Base-by-base conservation (phyloP, 805 yeast genomes). In the Starmerella gropengiesseri region DNA sequence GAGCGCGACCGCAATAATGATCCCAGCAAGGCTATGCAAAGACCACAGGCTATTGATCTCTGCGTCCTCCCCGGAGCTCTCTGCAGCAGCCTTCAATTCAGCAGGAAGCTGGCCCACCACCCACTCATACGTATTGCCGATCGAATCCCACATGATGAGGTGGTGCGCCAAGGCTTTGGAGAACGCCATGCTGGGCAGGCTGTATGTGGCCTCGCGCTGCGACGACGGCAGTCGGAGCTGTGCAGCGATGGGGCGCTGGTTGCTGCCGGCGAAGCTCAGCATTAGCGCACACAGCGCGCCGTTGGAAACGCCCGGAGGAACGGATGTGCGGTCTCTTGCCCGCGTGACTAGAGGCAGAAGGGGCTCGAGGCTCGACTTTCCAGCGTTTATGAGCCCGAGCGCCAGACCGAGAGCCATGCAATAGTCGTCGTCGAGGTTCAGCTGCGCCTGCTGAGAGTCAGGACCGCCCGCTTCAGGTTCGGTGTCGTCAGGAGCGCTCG, bases 201-300 rank as follows among this genome's bases (percentile, higher is more conserved):
- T 66, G 52, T 85, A 82, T 32, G 75, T 82, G 13, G 80, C 58
- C 18, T 77, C 60, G 48, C 74, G 77, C 40, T 67, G 69, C 0
- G 77, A 68, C n/a, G 60, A 59, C 1, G 93, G 91, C 11, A 80
- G 64, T 32, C 64, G 62, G 27, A 85, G 56, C 53, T 77, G 78
- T 18, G 62, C 60, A 0, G 94, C 89, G 31, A 86, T 66, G 0
- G 68, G 60, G 1, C 50, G 40, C 53, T 82, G 74, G 30, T 72
- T 73, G 1, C 93, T 77, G 50, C 73, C 78, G 64, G 86, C 60
- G 56, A 74, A 85, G 31, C 84, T 77, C 44, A 91, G 70, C 39
- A 78, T 71, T 29, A 91, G 60, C 0, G 95, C 93, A 34, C 83
- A 58, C 0, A 83, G 64, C 0, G 94, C 81, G 5, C 95, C 95